Base-by-base conservation (phyloP, 2,329 filamentous ascomycete species). In the Calonectria pauciramosa region DNA sequence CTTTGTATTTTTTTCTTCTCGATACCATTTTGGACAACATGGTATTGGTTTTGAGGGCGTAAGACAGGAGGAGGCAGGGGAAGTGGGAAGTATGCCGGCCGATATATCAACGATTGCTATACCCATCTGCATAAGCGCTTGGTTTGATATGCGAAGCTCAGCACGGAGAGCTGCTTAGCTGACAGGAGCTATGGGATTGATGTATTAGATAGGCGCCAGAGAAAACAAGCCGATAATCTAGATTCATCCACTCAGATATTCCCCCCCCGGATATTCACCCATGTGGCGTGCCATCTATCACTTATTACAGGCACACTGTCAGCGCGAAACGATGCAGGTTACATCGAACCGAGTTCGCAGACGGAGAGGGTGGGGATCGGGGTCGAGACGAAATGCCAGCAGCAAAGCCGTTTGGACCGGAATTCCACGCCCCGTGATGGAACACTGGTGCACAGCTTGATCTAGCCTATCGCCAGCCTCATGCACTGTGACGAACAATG, bases 361-460 rank as follows among this genome's bases (percentile, higher is more conserved):
- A 32, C 38, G 63, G 56, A n/a, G 44, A 23, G 26, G 23, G 34
- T 47, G 51, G 56, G 47, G 69, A 51, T 68, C 13, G 28, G 30
- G 71, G 65, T 66, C 65, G 70, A 64, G 65, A 70, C 70, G 70
- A 72, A 72, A 68, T 72, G 52, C 38, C 73, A 70, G 60, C 47
- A 59, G 51, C 41, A 41, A 28, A 34, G 34, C 56, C 49, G 70
- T 75, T 73, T 73, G 63, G 70, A 52, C 14, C 70, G 67, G 68
- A 69, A 70, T 52, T 28, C 34, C 63, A 41, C 23, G n/a, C 65
- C 65, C 70, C 34, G 63, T 41, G 68, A 71, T 74, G 64, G 64
- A 56, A 71, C 68, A 51, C 64, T 52, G 64, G 36, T 38, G 26
- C 63, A 51, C 13, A 36, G 59, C 49, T 44, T 26, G 26, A 26